Evolutionary conservation across 2,329 filamentous ascomycete species (phyloP).

Genomic region (Calonectria naviculata): DNA sequence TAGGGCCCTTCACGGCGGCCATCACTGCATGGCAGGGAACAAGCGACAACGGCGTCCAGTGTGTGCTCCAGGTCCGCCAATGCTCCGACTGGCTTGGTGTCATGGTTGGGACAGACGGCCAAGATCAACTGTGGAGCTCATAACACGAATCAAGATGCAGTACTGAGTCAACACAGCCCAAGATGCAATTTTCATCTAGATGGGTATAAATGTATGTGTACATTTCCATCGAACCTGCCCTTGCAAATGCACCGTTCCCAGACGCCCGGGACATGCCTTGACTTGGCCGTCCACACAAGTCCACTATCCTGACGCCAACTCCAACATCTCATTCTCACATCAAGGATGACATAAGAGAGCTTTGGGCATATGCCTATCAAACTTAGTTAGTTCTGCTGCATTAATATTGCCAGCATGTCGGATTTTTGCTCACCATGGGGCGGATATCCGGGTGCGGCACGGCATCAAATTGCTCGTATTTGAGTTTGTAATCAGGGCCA

Average conservation of each 20-base stretch:
- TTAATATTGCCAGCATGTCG: not conserved
- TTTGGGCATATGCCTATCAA: constrained; percentile 82
- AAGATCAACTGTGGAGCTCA: constrained; percentile 58
- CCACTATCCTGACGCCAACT: constrained; percentile 22
- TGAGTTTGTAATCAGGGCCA: constrained; percentile 88
- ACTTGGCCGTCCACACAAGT: constrained; percentile 17
- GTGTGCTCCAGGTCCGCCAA: constrained; percentile 64
- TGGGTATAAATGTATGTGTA: constrained; percentile 43
- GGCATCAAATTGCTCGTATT: constrained; percentile 94
- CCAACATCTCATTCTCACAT: constrained; percentile 61
- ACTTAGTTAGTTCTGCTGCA: constrained; percentile 36
- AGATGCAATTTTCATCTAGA: constrained; percentile 34
- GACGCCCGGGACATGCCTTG: constrained; percentile 38
- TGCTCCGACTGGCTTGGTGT: constrained; percentile 74
- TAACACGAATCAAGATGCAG: constrained; percentile 41
- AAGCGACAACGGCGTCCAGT: constrained; percentile 53
- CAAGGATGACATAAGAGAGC: constrained; percentile 81
- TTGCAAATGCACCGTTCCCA: constrained; percentile 41
- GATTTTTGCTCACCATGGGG: constrained; percentile 75
- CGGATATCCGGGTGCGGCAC: constrained; percentile 96
- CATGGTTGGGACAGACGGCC: constrained; percentile 62
- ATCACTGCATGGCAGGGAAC: constrained; percentile 72
- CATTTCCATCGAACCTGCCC: constrained; percentile 37
- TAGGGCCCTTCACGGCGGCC: constrained; percentile 70
- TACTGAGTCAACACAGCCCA: constrained; percentile 13